A percentile compares a stretch with the other conserved stretches of the same genome.
Evolutionary conservation across 306 rosid genomes (phyloP).

Genomic region (Prunus kanzakura): DNA sequence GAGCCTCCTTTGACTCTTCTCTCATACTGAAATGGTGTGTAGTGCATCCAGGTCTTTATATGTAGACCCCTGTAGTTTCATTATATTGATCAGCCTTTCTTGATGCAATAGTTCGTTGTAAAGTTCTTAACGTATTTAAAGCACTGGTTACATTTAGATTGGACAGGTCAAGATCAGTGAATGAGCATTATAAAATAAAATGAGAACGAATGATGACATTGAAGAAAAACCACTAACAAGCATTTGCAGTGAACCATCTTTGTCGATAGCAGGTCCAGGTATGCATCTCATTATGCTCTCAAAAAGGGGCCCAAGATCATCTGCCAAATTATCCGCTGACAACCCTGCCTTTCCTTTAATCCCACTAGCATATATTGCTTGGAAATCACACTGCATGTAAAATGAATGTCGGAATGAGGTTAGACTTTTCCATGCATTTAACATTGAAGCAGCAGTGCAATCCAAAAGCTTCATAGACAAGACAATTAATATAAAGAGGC

Average conservation of each 20-base stretch:
- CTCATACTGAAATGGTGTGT: too few relatives aligned
- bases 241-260: slow-evolving; percentile 95
- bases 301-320: slow-evolving; percentile 96
- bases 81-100: background rate
- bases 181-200: slow-evolving; percentile 3
- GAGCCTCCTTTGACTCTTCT: too few relatives aligned
- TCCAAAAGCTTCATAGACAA: slow-evolving; percentile 13
- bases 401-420: slow-evolving; percentile 14
- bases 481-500: background rate
- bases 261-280: slow-evolving; percentile 92
- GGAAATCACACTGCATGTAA: slow-evolving; percentile 81
- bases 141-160: background rate
- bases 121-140: background rate
- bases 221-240: slow-evolving; percentile 62
- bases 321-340: slow-evolving; percentile 81
- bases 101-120: background rate
- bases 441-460: slow-evolving; percentile 19
- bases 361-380: slow-evolving; percentile 96
- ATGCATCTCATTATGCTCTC: slow-evolving; percentile 95
- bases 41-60: background rate
- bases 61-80: background rate
- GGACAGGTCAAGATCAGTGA: background rate
- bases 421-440: background rate
- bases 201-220: slow-evolving; percentile 3
- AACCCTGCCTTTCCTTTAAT: slow-evolving; percentile 93